Evolutionary conservation across 345 rosid species (phyloP).

Genomic region (Lumnitzera racemosa): DNA sequence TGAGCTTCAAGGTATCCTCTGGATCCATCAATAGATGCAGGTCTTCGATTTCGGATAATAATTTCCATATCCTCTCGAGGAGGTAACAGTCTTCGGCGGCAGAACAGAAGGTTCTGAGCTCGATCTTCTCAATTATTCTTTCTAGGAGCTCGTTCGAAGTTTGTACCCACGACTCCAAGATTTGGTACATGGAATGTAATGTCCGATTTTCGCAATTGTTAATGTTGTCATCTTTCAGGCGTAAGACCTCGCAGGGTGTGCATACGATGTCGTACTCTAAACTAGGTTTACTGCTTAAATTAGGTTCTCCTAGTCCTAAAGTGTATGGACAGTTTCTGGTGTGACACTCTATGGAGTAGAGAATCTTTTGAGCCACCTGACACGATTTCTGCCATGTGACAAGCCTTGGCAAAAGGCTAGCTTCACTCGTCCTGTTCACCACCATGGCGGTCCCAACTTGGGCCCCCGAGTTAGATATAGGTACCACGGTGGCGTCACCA

Average conservation of each 20-base stretch:
- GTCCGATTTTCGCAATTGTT: constrained; percentile 52
- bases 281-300: constrained; percentile 37
- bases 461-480: constrained; percentile 32
- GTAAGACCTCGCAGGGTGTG: constrained; percentile 24
- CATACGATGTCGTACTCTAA: constrained; percentile 41
- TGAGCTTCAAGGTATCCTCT: constrained; percentile 31
- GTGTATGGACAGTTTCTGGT: constrained; percentile 72
- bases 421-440: constrained; percentile 50
- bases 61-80: constrained; percentile 32
- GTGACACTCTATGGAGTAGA: constrained; percentile 62
- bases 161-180: constrained; percentile 80
- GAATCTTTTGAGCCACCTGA: constrained; percentile 52
- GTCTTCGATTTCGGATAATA: constrained; percentile 28
- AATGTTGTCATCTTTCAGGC: constrained; percentile 24
- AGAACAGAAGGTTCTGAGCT: constrained; percentile 7
- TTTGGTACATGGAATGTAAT: constrained; percentile 63
- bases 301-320: constrained; percentile 82
- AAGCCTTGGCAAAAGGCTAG: constrained; percentile 73
- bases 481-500: constrained; percentile 29
- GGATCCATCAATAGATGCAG: constrained; percentile 40
- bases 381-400: constrained; percentile 74
- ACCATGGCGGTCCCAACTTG: constrained; percentile 37
- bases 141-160: constrained; percentile 33
- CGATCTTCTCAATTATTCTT: constrained; percentile 32
- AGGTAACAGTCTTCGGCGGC: constrained; percentile 29